phyloP scores from a whole-genome alignment of 1,284 basidiomycete species.

The Vanrija sp. region DNA sequence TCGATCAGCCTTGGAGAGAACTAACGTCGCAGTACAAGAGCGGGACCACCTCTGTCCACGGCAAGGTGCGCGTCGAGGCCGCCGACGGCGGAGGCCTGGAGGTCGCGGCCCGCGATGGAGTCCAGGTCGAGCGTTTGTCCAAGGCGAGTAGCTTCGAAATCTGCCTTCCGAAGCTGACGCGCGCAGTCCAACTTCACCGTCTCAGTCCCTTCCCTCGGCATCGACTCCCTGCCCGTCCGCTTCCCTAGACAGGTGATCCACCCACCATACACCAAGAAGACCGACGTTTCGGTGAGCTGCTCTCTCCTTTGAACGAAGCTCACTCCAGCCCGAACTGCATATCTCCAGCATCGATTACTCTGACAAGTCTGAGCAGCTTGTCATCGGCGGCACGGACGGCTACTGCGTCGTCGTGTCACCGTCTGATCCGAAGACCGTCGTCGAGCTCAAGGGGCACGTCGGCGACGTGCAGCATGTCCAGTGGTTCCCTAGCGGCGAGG shows the following conservation, averaged over 20 bases:
- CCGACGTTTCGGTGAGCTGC: constrained; percentile 25
- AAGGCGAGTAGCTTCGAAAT: constrained; percentile 25
- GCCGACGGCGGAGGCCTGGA: constrained; percentile 29
- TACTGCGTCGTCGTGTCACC: constrained; percentile 39
- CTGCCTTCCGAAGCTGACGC: constrained; percentile 3
- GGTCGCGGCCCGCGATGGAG: constrained; percentile 24
- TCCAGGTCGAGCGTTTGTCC: constrained; percentile 29
- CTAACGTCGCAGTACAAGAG: constrained; percentile 31
- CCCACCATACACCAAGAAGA: constrained; percentile 34
- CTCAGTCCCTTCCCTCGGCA: constrained; percentile 25
- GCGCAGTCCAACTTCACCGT: constrained; percentile 34
- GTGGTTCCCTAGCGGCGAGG: constrained; percentile 44
- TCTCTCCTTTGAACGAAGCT: not conserved
- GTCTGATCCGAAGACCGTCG: constrained; percentile 3
- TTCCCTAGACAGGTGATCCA: constrained; percentile 42
- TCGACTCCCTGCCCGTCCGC: constrained; percentile 22
- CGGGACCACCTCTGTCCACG: constrained; percentile 39
- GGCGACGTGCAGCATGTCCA: constrained; percentile 47
- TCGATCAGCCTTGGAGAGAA: no score
- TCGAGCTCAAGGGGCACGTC: constrained; percentile 48
- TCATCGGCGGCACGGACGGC: constrained; percentile 48
- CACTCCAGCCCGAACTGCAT: constrained; percentile 23
- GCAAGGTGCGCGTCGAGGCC: constrained; percentile 31
- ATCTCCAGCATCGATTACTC: constrained; percentile 45
- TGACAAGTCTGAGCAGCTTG: constrained; percentile 29